Conservation (phyloP, 192 early-diverging fungal genomes). For the Coemansia reversa region DNA sequence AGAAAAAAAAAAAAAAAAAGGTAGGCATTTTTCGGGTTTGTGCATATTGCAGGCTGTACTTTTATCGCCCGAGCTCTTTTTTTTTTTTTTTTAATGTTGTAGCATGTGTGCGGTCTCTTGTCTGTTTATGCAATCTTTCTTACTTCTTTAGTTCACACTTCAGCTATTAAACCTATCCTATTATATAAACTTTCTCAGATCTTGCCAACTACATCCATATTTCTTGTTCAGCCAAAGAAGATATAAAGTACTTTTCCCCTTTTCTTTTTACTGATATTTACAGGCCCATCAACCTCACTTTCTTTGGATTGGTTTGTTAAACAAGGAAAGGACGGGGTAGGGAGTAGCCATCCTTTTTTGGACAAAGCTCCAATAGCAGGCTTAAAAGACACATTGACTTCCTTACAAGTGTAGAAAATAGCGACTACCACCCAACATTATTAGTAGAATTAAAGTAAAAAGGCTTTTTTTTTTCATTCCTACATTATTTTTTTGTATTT, state of each 20-base stretch:
- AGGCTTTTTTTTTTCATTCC: not conserved
- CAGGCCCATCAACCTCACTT: not conserved
- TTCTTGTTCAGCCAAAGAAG: not conserved
- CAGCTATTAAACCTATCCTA: not conserved
- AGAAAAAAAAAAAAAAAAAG: not conserved
- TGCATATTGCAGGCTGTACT: not conserved
- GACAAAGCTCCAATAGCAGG: not conserved
- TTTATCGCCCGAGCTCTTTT: not conserved
- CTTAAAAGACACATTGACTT: not conserved
- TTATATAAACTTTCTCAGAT: not conserved
- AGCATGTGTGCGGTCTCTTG: not conserved
- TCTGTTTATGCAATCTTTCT: not conserved
- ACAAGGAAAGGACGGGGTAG: not conserved
- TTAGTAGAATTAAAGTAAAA: not conserved
- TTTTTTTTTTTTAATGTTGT: constrained; percentile 4
- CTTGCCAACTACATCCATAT: not conserved
- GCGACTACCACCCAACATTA: not conserved
- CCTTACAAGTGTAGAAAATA: not conserved
- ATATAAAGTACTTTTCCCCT: not conserved
- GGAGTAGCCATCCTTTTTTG: not conserved
- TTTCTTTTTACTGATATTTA: not conserved
- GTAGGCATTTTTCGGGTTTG: not conserved
- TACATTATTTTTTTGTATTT: not conserved
- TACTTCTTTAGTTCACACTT: not conserved
- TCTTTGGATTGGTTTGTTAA: not conserved